These are phyloP conservation scores for Neurospora hispaniola DNA, from an alignment of 495 filamentous ascomycete species.

Conservation along the genomic window DNA sequence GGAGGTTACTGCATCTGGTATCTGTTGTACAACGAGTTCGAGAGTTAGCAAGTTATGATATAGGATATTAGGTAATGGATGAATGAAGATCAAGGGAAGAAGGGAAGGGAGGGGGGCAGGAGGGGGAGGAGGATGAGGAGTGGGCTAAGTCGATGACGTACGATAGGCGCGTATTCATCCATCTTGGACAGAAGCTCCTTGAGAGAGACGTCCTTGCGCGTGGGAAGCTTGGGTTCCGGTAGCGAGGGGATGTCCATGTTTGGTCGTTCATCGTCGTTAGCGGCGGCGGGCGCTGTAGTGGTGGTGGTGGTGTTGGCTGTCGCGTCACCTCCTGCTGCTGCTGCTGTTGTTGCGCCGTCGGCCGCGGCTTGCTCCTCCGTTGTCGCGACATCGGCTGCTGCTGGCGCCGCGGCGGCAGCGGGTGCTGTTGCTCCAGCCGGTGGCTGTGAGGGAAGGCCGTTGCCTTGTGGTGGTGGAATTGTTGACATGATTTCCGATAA, in stretches of 20 bases:
- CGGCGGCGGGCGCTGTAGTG: not conserved
- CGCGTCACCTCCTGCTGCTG: not conserved
- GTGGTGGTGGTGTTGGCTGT: not conserved
- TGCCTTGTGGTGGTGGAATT: not conserved
- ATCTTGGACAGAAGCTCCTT: constrained; percentile 89
- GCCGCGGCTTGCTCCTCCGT: constrained; percentile 10
- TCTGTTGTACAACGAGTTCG: constrained; percentile 39
- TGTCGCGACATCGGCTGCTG: constrained; percentile 13
- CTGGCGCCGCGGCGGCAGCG: not conserved
- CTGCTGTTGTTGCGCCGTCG: not conserved
- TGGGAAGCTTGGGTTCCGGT: constrained; percentile 40
- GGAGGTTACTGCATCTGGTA: constrained; percentile 92
- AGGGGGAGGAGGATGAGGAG: too few species aligned
- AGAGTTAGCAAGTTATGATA: not conserved
- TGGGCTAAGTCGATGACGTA: constrained; percentile 34
- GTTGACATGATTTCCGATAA: not conserved
- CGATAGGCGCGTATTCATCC: constrained; percentile 97
- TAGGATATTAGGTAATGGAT: not conserved
- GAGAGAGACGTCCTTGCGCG: constrained; percentile 80
- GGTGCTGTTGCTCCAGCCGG: not conserved
- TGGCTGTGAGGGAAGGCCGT: not conserved
- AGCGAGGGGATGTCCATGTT: constrained; percentile 1
- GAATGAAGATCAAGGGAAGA: too few species aligned
- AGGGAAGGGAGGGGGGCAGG: not conserved
- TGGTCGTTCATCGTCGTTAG: constrained; percentile 5